Conservation (phyloP, 2,329 filamentous ascomycete species). For the Aureobasidium sp. region DNA sequence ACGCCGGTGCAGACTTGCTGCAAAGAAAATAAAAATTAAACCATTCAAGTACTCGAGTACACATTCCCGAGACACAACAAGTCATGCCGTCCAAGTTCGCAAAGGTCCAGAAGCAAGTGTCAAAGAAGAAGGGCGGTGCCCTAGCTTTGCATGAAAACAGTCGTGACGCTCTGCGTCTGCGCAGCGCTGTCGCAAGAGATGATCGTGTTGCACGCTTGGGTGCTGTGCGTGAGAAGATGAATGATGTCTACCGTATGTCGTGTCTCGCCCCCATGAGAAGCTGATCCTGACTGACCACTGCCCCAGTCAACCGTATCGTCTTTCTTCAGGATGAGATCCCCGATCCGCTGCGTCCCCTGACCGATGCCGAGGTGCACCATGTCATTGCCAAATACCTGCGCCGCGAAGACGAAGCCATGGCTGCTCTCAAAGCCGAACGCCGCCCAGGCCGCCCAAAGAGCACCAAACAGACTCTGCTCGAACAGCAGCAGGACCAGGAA, state of each 20-base stretch:
- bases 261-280: background rate
- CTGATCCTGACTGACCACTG: background rate
- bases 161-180: conserved; percentile 72
- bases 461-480: conserved; percentile 67
- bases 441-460: conserved; percentile 72
- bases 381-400: conserved; percentile 40
- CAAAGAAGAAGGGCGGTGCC: conserved; percentile 72
- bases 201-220: conserved; percentile 69
- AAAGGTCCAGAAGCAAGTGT: conserved; percentile 83
- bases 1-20: background rate
- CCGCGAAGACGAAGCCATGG: conserved; percentile 63
- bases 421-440: conserved; percentile 55
- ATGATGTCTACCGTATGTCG: conserved; percentile 58
- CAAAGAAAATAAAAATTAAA: background rate
- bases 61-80: background rate
- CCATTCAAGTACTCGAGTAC: background rate
- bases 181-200: conserved; percentile 70
- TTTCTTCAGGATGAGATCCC: conserved; percentile 54
- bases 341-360: conserved; percentile 36
- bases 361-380: conserved; percentile 47
- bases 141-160: conserved; percentile 79
- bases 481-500: conserved; percentile 60
- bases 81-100: conserved; percentile 63
- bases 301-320: conserved; percentile 53
- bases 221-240: conserved; percentile 60